Base-by-base conservation (phyloP, 2,329 filamentous ascomycete genomes). In the Sordariomycetes sp. region DNA sequence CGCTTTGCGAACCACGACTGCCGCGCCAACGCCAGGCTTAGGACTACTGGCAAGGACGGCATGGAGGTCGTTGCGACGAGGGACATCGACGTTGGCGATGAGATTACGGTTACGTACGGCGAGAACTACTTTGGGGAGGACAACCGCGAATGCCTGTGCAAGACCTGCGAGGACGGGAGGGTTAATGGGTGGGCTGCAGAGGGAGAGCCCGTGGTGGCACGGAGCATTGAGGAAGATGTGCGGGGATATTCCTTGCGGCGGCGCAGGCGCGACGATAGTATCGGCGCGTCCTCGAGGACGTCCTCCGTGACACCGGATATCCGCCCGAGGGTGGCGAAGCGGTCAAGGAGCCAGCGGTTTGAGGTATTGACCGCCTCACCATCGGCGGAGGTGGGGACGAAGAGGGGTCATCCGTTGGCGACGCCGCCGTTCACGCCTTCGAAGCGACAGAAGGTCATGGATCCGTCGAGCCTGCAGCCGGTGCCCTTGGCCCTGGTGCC, bases 1-100 rank as follows among this genome's bases (percentile, higher is more conserved):
- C 86, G 94, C 55, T 97, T 99, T 70, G 91, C 94, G 28, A 99
- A 99, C 68, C 94, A 99, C 72, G 94, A 99, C 71, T 99, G 94
- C 73, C 82, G 88, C 64, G 90, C 94, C 35, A 99, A 97, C 74
- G 92, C 92, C 10, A 83, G 86, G 67, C 80, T 99, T 52, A 87
- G 89, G 64, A 97, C 90, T 40, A 88, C 85, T 40, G 90, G 91
- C 53, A 83, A 87, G 59, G 86, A 92, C 59, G 90, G 90, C 40
- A 97, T 99, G 75, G 89, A 95, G 67, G 92, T 99, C 59, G 83
- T 96, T 55, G 90, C 94, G 2, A 83, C 85, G 37, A 84, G 86
- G 63, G 81, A 92, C 60, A 97, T 99, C 61, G 82, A 87, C 12
- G 77, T 88, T 1, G 94, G 92, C 3, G 92, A 99, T 61, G 94